Evolutionary conservation across 225 moss, liverwort and hornwort species (phyloP), one percentile per base, ranked within the genome.

Genomic region (Straminergon stramineum): DNA sequence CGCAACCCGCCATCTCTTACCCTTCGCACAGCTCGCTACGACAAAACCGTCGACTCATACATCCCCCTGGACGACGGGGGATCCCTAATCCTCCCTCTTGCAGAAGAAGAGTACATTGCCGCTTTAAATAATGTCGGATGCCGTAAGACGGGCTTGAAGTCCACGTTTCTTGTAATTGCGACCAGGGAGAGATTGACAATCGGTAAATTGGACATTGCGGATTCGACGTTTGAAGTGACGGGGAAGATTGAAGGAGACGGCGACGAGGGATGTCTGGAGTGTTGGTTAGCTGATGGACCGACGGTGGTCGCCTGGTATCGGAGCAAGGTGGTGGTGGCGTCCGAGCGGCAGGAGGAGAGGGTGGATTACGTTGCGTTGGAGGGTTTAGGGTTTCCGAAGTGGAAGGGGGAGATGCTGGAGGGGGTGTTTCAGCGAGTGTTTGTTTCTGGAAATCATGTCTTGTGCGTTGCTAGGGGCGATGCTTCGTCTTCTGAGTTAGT

Each of bases 261-360:
- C 14, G 91, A 87, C 5, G 90, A 79, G 67, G 28, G 4, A 5
- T 92, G 88, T 28, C 56, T 86, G 48, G 76, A 88, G 84, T 94
- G 94, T 57, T 94, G 94, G 92, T 52, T 94, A 32, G 90, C 70
- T 34, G 94, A 94, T 91, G 94, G 94, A 85, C 94, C 92, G 15
- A 94, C 90, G n/a, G 51, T 94, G 9, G 87, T 94, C 14, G 92
- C 90, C 45, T 53, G 88, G 85, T 90, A 82, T 69, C 75, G 34
- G 82, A 89, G 81, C 85, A 91, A 86, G 45, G 37, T 94, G 83
- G 84, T 94, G 75, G 90, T 92, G 86, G 90, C 93, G 48, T 92
- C 88, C 12, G 86, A 88, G 90, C 76, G 85, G 58, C 89, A 89
- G 91, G 92, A 91, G 84, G 82, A 75, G 39, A 56, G 28, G 34